Base-by-base conservation (phyloP, 2,329 filamentous ascomycete species). In the Aureobasidium vineae region DNA sequence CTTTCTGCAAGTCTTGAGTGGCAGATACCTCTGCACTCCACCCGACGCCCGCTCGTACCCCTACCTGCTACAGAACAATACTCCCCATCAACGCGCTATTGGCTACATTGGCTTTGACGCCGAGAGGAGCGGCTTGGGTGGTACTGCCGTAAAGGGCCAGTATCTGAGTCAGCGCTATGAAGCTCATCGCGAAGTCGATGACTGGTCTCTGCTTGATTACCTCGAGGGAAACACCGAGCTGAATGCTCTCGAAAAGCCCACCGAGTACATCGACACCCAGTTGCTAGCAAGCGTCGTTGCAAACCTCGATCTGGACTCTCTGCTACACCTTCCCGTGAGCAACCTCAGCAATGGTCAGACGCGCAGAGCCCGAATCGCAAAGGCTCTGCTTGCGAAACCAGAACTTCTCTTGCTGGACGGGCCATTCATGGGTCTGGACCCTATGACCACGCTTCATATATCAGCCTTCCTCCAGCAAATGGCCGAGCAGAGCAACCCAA, bases 301-400 rank as follows among this genome's bases (percentile, higher is more conserved):
- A 7, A 89, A 96, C 71, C 79, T 99, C 65, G 84, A 85, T 59
- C 80, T 99, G 16, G 80, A 83, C 0, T 80, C 83, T 10, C 81
- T 98, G 53, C 79, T 96, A 1, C 84, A 90, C 45, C 88, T 97
- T 75, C 93, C 94, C 0, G 90, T 98, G 8, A 86, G 90, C 28
- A 96, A 95, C 75, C 79, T 99, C 65, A 97, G 92, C 75, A 97
- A 98, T 77, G 95, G 95, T 0, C 95, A 99, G 78, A 94, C 90
- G 7, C 83, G 94, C 69, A 83, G 95, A 65, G 90, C 94, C 8
- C 86, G 91, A 69, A 97, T 99, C 71, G 95, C 92, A 1, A 90
- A 92, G 72, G 92, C 93, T 0, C 79, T 99, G 60, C 82, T 98
- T 67, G 87, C 83, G 7, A 84, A 84, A 63, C 95, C 95, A 0